Percentiles rank a stretch among this genome's conserved stretches.
Conservation (phyloP, 2,329 filamentous ascomycete species). For the Ophiocordyceps camponoti-leonardi region DNA sequence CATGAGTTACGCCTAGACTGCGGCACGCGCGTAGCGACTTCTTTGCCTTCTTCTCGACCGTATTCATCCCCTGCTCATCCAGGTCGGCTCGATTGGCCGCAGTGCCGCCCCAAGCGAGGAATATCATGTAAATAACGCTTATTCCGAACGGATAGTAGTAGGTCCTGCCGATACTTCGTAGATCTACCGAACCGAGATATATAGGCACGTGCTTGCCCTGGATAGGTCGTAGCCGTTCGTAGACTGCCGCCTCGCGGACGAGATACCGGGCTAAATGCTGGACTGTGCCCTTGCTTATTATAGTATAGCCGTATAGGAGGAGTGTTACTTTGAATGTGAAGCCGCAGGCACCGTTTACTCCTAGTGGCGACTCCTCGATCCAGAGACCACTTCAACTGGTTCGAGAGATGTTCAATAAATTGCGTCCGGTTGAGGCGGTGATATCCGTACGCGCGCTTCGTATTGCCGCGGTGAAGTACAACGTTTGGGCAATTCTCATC, state of each 20-base stretch:
- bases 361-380: constrained; percentile 14
- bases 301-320: constrained; percentile 22
- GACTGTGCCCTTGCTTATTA: constrained; percentile 23
- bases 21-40: constrained; percentile 8
- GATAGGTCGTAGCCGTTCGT: constrained; percentile 13
- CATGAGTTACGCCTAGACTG: constrained; percentile 9
- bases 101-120: background rate
- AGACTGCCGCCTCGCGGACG: constrained; percentile 17
- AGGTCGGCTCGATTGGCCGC: background rate
- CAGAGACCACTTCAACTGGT: constrained; percentile 13
- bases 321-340: constrained; percentile 24
- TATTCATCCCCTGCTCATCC: background rate
- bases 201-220: constrained; percentile 20
- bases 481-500: constrained; percentile 14
- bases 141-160: constrained; percentile 16
- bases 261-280: constrained; percentile 16
- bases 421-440: constrained; percentile 12
- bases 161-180: constrained; percentile 11
- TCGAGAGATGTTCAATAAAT: constrained; percentile 14
- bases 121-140: constrained; percentile 13
- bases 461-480: background rate
- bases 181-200: constrained; percentile 19
- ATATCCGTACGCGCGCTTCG: background rate
- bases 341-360: constrained; percentile 15
- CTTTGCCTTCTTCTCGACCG: constrained; percentile 1